Percentiles rank a stretch among this genome's conserved stretches.
phyloP scores from a whole-genome alignment of 192 early-diverging fungal species.

The Coemansia sp. region DNA sequence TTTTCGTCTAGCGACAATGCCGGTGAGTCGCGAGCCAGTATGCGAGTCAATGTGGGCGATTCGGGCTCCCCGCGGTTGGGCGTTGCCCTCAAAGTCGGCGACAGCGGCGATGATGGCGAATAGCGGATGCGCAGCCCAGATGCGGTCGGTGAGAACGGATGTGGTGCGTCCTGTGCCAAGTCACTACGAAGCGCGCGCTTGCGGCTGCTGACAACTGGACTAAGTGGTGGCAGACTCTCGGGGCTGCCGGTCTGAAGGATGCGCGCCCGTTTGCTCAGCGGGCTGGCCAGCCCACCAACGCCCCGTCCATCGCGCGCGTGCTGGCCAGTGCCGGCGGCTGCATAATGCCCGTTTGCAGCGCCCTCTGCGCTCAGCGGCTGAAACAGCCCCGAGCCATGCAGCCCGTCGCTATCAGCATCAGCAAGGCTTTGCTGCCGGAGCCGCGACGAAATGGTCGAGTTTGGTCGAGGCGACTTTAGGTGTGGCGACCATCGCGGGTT shows the following conservation, averaged over 20 bases:
- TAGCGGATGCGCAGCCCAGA: constrained; percentile 43
- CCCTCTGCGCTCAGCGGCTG: neutral
- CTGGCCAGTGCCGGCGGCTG: neutral
- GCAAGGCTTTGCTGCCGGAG: constrained; percentile 20
- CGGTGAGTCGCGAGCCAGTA: constrained; percentile 32
- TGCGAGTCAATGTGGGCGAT: constrained; percentile 41
- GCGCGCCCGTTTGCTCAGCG: constrained; percentile 43
- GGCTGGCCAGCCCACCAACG: constrained; percentile 21
- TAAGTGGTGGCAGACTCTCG: constrained; percentile 49
- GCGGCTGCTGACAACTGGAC: constrained; percentile 50
- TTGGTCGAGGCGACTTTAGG: constrained; percentile 44
- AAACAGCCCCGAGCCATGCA: neutral
- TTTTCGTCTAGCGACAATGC: constrained; percentile 33
- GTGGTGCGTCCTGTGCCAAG: constrained; percentile 25
- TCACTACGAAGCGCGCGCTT: constrained; percentile 32
- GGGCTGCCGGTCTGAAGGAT: constrained; percentile 45
- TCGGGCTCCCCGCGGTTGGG: constrained; percentile 42
- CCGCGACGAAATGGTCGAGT: constrained; percentile 40
- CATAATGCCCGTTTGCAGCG: neutral
- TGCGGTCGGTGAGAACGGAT: constrained; percentile 39
- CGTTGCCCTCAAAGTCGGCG: constrained; percentile 33
- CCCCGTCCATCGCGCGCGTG: neutral
- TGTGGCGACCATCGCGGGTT: constrained; percentile 54
- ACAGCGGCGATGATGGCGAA: constrained; percentile 47
- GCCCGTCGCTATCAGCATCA: neutral